phyloP scores from a whole-genome alignment of 139 green algal genomes.

The Yamagishiella unicocca region DNA sequence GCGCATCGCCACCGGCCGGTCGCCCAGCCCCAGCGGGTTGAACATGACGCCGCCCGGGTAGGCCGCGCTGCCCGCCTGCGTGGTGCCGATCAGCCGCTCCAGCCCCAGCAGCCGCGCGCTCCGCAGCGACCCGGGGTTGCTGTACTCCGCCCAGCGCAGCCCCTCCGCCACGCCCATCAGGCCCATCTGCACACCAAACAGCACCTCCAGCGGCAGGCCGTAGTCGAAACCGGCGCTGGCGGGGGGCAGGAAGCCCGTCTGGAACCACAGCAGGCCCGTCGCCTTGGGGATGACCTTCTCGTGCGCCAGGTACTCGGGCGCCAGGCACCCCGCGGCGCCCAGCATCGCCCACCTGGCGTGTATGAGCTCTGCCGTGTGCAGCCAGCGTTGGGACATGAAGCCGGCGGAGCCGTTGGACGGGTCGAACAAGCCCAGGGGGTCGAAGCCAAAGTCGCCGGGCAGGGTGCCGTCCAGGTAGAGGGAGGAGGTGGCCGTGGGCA shows the following conservation, averaged over 20 bases:
- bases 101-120: slow-evolving; percentile 59
- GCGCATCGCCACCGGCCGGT: slow-evolving; percentile 37
- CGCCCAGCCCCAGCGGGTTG: slow-evolving; percentile 66
- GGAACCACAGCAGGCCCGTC: slow-evolving; percentile 78
- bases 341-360: slow-evolving; percentile 75
- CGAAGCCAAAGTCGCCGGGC: slow-evolving; percentile 89
- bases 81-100: slow-evolving; percentile 56
- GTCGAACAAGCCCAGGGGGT: slow-evolving; percentile 91
- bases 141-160: slow-evolving; percentile 65
- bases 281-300: slow-evolving; percentile 71
- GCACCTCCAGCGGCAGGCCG: slow-evolving; percentile 65
- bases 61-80: slow-evolving; percentile 60
- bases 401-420: slow-evolving; percentile 68
- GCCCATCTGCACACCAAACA: slow-evolving; percentile 69
- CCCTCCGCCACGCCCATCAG: slow-evolving; percentile 76
- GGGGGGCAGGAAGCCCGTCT: slow-evolving; percentile 74
- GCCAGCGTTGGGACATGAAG: slow-evolving; percentile 66
- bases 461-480: slow-evolving; percentile 72
- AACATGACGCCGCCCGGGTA: slow-evolving; percentile 84
- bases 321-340: slow-evolving; percentile 64
- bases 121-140: slow-evolving; percentile 61
- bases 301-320: slow-evolving; percentile 66
- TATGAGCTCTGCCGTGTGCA: slow-evolving; percentile 52
- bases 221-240: slow-evolving; percentile 51
- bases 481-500: slow-evolving; percentile 34